These are phyloP conservation scores for Setaria italica DNA, from an alignment of 202 grass and related monocot species.

Conservation along the genomic window DNA sequence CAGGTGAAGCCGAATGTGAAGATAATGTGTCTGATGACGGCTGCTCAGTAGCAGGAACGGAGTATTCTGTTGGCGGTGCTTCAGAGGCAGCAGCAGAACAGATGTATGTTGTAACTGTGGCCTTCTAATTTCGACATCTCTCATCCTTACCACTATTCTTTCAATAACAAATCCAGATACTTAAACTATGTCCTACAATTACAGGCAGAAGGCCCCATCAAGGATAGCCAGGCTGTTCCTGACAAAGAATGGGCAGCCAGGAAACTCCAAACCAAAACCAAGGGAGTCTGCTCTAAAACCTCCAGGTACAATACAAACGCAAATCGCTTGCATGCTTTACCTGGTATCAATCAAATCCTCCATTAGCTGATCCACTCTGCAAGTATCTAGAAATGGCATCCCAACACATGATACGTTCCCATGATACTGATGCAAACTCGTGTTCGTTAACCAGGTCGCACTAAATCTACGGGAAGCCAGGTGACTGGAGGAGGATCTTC, in stretches of 20 bases:
- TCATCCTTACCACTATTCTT: background rate
- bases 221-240: conserved; percentile 64
- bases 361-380: background rate
- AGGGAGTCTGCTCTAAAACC: conserved; percentile 66
- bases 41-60: conserved; percentile 74
- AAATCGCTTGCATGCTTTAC: background rate
- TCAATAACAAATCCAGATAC: background rate
- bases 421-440: background rate
- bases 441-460: background rate
- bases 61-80: conserved; percentile 65
- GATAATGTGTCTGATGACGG: conserved; percentile 80
- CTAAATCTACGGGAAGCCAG: conserved; percentile 36
- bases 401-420: background rate
- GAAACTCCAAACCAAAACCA: conserved; percentile 52
- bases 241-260: conserved; percentile 63
- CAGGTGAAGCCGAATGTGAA: conserved; percentile 61
- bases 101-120: conserved; percentile 19
- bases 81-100: conserved; percentile 54
- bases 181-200: conserved; percentile 44
- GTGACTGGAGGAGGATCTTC: conserved; percentile 44
- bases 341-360: background rate
- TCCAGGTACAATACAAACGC: conserved; percentile 30
- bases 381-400: background rate
- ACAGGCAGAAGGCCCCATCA: conserved; percentile 68
- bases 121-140: background rate